Percentiles rank a stretch among this genome's conserved stretches.
Evolutionary conservation across 495 filamentous ascomycete species (phyloP).

Genomic region (Amphirosellinia nigrospora): DNA sequence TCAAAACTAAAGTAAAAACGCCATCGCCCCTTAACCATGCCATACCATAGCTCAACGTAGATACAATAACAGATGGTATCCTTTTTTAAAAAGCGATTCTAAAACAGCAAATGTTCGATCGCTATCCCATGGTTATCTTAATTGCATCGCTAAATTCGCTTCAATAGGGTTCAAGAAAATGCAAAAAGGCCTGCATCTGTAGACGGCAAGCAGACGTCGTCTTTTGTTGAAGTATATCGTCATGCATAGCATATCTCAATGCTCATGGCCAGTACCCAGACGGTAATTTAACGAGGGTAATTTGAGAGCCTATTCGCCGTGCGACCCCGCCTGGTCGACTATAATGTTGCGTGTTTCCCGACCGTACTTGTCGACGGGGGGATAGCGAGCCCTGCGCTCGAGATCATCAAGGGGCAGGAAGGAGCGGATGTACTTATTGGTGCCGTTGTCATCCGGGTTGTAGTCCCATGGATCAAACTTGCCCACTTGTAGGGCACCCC

Average conservation of each 20-base stretch:
- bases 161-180: slow-evolving; percentile 16
- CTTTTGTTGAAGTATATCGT: not conserved
- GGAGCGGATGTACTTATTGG: slow-evolving; percentile 75
- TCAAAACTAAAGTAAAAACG: not conserved
- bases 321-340: slow-evolving; percentile 54
- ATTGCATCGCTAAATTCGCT: slow-evolving; percentile 37
- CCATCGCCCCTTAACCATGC: not conserved
- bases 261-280: not conserved
- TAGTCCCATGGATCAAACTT: slow-evolving; percentile 77
- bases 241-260: not conserved
- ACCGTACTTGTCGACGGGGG: slow-evolving; percentile 66
- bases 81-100: not conserved
- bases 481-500: slow-evolving; percentile 75
- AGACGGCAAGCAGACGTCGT: not conserved
- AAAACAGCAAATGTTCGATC: not conserved
- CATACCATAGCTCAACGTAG: not conserved
- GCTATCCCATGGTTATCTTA: slow-evolving; percentile 25
- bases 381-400: slow-evolving; percentile 68
- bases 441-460: slow-evolving; percentile 73
- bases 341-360: slow-evolving; percentile 48
- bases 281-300: not conserved
- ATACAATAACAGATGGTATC: slow-evolving; percentile 22
- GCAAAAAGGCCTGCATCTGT: not conserved
- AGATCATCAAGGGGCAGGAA: slow-evolving; percentile 72
- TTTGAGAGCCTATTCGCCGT: slow-evolving; percentile 47